Base-by-base conservation (phyloP, 1,284 basidiomycete genomes). In the Bondarzewia mesenterica region DNA sequence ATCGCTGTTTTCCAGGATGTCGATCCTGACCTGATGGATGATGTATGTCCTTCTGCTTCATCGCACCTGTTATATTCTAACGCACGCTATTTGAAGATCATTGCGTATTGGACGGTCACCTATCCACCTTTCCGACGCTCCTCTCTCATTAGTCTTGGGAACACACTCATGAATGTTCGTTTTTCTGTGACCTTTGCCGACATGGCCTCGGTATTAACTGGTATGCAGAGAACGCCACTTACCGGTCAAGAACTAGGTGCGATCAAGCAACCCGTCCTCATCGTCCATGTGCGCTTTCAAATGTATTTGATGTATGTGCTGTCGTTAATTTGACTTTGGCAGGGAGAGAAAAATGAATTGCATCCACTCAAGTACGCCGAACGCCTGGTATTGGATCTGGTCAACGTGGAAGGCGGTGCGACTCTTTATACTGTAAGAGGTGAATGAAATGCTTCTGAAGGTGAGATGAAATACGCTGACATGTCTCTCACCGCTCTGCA, bases 221-320 rank as follows among this genome's bases (percentile, higher is more conserved):
- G 29, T 40, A n/a, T 37, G 15, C 57, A 87, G 84, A 71, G 83
- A 57, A 71, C 70, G 37, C 71, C 74, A 4, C 60, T 86, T 48
- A 72, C 57, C 21, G 53, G 68, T 18, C 68, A 73, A 36, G 67
- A 72, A 49, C 66, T 77, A n/a, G 71, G 71, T 23, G 58, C 63
- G 40, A 75, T 87, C 48, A 74, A 59, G 7, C 77, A 77, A 55
- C 85, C 84, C 3, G 75, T 82, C n/a, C 66, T 87, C 14, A 75
- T 87, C 15, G 72, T 87, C 46, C 85, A 86, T 64, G 85, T 85
- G 42, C 36, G 68, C 58, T 10, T n/a, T n/a, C n/a, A n/a, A n/a
- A n/a, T n/a, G n/a, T 14, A n/a, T 26, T 12, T 27, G 5, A 15
- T 21, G 39, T 12, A 10, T 10, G 4, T 52, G 29, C 26, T 37